Evolutionary conservation across 2,329 filamentous ascomycete species (phyloP).

Genomic region (Pezizomycotina sp.): DNA sequence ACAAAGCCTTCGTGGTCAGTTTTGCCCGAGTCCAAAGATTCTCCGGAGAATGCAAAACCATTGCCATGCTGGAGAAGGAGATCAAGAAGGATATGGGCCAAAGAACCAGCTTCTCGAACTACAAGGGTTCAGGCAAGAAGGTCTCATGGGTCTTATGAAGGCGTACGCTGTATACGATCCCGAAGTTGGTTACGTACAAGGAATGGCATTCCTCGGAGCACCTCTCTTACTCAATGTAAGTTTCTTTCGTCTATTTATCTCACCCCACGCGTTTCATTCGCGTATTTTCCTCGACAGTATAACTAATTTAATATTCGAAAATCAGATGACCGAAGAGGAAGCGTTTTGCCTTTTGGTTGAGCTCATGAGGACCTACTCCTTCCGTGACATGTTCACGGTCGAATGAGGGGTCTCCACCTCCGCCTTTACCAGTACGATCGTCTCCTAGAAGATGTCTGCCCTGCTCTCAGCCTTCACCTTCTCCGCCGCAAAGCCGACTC

Average conservation of each 20-base stretch:
- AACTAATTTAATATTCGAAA: background rate
- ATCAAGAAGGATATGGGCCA: conserved; percentile 85
- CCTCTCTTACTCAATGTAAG: conserved; percentile 81
- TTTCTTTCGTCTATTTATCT: too few relatives aligned
- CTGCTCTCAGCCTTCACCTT: conserved; percentile 85
- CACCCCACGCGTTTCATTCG: too few relatives aligned
- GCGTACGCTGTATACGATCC: conserved; percentile 94
- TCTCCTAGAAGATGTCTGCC: conserved; percentile 81
- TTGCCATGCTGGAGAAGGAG: conserved; percentile 54
- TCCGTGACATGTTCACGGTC: conserved; percentile 87
- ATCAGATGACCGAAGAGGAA: conserved; percentile 85
- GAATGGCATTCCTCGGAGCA: conserved; percentile 98
- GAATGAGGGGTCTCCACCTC: conserved; percentile 91
- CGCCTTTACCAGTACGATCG: conserved; percentile 91
- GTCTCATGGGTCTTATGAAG: conserved; percentile 88
- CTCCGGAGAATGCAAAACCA: conserved; percentile 21
- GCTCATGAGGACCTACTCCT: conserved; percentile 88
- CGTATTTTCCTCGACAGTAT: background rate
- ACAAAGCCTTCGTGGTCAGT: conserved; percentile 12
- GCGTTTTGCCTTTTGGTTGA: conserved; percentile 85
- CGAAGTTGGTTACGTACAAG: conserved; percentile 87
- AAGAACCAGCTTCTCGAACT: conserved; percentile 91
- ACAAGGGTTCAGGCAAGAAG: conserved; percentile 81
- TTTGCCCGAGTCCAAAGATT: conserved; percentile 8
- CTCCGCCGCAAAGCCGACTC: conserved; percentile 73